Percentiles rank a stretch among this genome's conserved stretches.
Conservation (phyloP, 345 rosid genomes). For the Lepidium didymum region DNA sequence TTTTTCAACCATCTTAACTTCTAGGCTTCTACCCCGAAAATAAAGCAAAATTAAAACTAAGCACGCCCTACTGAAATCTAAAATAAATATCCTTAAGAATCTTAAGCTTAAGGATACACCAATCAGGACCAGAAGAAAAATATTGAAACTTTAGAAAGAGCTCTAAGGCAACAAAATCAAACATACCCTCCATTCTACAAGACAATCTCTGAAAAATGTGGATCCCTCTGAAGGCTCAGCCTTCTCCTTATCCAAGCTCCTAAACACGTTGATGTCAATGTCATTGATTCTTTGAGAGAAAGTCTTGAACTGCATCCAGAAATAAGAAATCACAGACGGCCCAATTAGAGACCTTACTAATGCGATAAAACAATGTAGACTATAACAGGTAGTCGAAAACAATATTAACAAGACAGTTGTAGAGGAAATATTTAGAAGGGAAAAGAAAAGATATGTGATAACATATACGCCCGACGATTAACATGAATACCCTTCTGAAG, state of each 20-base stretch:
- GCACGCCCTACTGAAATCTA: background rate
- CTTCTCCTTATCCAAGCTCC: conserved; percentile 61
- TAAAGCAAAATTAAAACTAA: background rate
- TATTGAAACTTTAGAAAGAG: background rate
- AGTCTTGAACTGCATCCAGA: conserved; percentile 59
- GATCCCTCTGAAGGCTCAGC: conserved; percentile 74
- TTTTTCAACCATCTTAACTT: background rate
- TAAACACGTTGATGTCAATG: conserved; percentile 64
- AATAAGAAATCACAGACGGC: conserved; percentile 8
- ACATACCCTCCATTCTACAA: conserved; percentile 85
- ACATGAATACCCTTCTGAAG: background rate
- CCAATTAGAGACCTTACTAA: background rate
- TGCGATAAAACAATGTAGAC: background rate
- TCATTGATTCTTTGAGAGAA: conserved; percentile 58
- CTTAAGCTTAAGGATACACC: background rate
- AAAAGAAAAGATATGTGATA: background rate
- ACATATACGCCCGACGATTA: background rate
- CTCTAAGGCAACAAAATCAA: background rate
- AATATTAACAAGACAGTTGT: background rate
- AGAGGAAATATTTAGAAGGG: background rate
- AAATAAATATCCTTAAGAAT: background rate
- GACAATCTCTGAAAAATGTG: conserved; percentile 70
- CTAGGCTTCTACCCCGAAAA: background rate
- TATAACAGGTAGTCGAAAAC: background rate
- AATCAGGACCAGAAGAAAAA: background rate